Percentiles rank a stretch among this genome's conserved stretches.
Evolutionary conservation across 2,329 filamentous ascomycete genomes (phyloP).

Genomic region (Bipolaris victoriae): DNA sequence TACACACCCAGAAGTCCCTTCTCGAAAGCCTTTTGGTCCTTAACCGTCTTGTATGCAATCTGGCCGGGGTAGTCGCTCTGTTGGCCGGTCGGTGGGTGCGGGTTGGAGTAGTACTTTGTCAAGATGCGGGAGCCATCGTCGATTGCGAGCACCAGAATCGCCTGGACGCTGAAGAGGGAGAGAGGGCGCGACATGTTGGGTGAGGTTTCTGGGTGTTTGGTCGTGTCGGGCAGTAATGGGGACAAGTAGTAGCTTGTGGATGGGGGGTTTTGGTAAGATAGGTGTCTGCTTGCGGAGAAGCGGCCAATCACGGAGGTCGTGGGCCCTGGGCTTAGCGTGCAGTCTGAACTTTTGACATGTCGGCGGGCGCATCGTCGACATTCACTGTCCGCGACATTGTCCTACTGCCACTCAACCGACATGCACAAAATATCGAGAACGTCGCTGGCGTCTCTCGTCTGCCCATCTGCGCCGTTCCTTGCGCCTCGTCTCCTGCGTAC

Average conservation of each 20-base stretch:
- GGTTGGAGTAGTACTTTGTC: slow-evolving; percentile 86
- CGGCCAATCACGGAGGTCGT: slow-evolving; percentile 35
- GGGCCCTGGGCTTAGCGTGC: slow-evolving; percentile 16
- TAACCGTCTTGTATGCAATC: slow-evolving; percentile 84
- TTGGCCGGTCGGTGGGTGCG: slow-evolving; percentile 69
- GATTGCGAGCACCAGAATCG: slow-evolving; percentile 62
- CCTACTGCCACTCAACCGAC: not conserved
- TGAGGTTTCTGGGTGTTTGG: not conserved
- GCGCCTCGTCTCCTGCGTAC: slow-evolving; percentile 39
- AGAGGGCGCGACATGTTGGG: slow-evolving; percentile 58
- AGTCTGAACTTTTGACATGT: slow-evolving; percentile 18
- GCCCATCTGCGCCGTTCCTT: slow-evolving; percentile 46
- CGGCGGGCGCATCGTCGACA: not conserved
- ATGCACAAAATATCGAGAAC: slow-evolving; percentile 34
- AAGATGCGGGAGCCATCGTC: slow-evolving; percentile 93
- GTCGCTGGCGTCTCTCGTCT: slow-evolving; percentile 40
- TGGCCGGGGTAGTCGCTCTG: slow-evolving; percentile 65
- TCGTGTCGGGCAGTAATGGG: slow-evolving; percentile 12
- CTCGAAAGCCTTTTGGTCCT: slow-evolving; percentile 95
- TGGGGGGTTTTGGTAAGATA: slow-evolving; percentile 36
- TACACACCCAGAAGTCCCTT: slow-evolving; percentile 74
- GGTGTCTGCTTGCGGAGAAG: slow-evolving; percentile 41
- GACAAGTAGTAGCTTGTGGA: slow-evolving; percentile 16
- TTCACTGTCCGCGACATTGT: not conserved
- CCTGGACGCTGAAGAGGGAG: slow-evolving; percentile 61